Base-by-base conservation (phyloP, 768 basidiomycete species). In the Daedaleopsis nitida region DNA sequence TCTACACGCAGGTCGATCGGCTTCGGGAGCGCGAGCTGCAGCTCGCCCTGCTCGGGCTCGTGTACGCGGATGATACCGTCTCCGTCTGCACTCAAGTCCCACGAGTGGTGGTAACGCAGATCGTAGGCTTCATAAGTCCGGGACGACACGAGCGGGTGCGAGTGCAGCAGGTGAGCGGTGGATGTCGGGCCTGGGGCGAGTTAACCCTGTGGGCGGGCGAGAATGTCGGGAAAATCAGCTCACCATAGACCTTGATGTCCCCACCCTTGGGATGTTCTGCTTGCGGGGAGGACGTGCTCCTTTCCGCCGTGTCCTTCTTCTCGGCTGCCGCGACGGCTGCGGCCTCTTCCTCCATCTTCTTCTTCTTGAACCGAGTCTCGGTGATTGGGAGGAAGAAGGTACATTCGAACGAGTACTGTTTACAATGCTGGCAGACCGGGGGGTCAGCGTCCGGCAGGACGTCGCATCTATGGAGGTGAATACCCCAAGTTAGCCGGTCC, bases 351-450 rank as follows among this genome's bases (percentile, higher is more conserved):
- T 94, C 91, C 47, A 87, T 59, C 66, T 91, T 89, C 78, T 94
- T 94, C 80, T 97, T 97, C 79, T 98, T 98, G 83, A 98, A 99
- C 19, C 97, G 88, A 0, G 97, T 99, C 75, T 98, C 97, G 11
- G 96, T 94, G 68, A 99, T 99, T 43, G 97, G 97, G 13, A 98
- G 86, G 80, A 97, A 96, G 77, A 96, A 97, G 6, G 96, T 97
- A 73, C 96, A 97, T 65, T 96, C 94, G 66, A 95, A 92, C 47
- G 85, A 83, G 69, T 94, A 94, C 71, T 94, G 92, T 70, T 93
- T 92, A 83, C 96, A 98, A 73, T 98, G 96, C 67, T 94, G 91
- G 71, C 95, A 98, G 52, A 91, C 70, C 17, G 91, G 87, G 0
- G 91, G 90, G 2, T 93, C 89, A 52, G 83, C 73, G 67, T 94